These are phyloP conservation scores for Anthoceros angustus DNA, from an alignment of 225 moss, liverwort and hornwort species.

Conservation along the genomic window DNA sequence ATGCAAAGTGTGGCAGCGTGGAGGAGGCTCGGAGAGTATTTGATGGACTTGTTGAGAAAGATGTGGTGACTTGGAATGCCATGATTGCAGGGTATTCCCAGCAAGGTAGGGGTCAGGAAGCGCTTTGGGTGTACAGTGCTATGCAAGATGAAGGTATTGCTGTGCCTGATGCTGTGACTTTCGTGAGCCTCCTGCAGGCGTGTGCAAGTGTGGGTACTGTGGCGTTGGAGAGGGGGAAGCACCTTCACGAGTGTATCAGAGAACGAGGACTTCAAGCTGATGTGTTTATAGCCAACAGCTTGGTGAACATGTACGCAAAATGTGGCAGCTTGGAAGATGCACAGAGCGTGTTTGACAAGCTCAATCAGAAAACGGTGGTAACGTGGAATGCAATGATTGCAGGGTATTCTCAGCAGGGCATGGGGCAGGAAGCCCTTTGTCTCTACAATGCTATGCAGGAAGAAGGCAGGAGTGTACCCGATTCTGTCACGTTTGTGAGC, in stretches of 20 bases:
- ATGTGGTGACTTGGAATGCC: not conserved
- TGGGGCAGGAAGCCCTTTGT: no score
- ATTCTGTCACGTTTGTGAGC: no score
- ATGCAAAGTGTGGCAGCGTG: not conserved
- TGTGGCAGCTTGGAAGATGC: not conserved
- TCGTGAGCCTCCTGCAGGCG: not conserved
- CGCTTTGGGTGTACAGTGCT: not conserved
- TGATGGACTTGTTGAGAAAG: not conserved
- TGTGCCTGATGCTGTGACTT: not conserved
- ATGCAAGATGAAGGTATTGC: not conserved
- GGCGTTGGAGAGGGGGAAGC: not conserved
- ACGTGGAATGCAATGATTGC: not conserved
- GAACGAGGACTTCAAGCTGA: not conserved
- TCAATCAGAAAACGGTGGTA: not conserved
- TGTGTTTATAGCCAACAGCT: not conserved
- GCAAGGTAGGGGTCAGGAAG: not conserved
- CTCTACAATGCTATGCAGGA: no score
- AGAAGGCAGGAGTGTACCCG: no score
- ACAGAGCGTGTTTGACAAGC: not conserved
- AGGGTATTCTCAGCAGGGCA: no score
- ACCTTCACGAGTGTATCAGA: not conserved
- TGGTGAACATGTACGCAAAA: not conserved
- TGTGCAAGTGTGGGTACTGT: not conserved
- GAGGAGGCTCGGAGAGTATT: not conserved
- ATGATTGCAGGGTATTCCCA: not conserved